phyloP scores from a whole-genome alignment of 352 stramenopile genomes.

The Globisporangium polare region DNA sequence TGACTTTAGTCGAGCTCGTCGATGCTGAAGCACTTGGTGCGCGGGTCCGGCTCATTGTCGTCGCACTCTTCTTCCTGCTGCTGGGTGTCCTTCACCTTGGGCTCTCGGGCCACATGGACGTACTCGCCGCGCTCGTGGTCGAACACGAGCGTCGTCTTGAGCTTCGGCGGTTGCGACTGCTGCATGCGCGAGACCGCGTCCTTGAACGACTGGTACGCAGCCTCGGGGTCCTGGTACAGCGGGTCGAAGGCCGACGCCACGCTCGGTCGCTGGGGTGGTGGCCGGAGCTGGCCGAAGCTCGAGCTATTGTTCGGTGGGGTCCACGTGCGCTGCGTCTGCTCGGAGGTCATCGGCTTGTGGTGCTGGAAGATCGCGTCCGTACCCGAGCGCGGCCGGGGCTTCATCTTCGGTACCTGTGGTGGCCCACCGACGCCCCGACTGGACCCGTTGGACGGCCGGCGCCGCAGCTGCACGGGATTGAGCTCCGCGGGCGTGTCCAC shows the following conservation, averaged over 20 bases:
- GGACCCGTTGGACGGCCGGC: neutral
- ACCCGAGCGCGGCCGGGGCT: slow-evolving; percentile 2
- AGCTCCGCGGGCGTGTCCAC: slow-evolving; percentile 8
- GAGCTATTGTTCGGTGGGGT: slow-evolving; percentile 2
- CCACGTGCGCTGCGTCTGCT: slow-evolving; percentile 2
- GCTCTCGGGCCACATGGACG: slow-evolving; percentile 16
- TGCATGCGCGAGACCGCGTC: slow-evolving; percentile 18
- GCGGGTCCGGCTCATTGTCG: neutral
- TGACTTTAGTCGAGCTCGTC: slow-evolving; percentile 47
- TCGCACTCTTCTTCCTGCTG: neutral
- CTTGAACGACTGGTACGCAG: slow-evolving; percentile 12
- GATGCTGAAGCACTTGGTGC: slow-evolving; percentile 43
- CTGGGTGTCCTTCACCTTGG: slow-evolving; percentile 6
- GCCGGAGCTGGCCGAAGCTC: neutral
- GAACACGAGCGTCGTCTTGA: slow-evolving; percentile 24
- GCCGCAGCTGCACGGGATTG: slow-evolving; percentile 6
- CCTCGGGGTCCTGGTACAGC: slow-evolving; percentile 9
- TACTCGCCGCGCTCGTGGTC: slow-evolving; percentile 26
- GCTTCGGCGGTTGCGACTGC: slow-evolving; percentile 18
- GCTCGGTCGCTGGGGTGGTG: neutral
- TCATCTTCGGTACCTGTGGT: neutral
- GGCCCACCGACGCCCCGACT: neutral
- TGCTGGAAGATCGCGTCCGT: slow-evolving; percentile 13
- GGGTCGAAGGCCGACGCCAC: slow-evolving; percentile 7
- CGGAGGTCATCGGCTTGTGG: neutral